phyloP scores from a whole-genome alignment of 2,329 filamentous ascomycete genomes.

The Fusarium pininemorale region DNA sequence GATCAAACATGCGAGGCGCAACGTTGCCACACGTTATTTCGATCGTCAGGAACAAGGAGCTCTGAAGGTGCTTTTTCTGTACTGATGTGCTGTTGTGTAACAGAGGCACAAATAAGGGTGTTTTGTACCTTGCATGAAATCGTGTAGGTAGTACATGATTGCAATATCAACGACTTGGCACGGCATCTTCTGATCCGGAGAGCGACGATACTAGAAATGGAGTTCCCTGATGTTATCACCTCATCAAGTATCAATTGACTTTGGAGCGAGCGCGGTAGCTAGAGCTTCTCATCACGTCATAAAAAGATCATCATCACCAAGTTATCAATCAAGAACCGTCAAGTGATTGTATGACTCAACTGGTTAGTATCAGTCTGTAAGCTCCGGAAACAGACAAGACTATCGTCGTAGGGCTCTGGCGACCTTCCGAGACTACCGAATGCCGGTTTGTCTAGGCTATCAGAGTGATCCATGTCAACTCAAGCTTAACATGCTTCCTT shows the following conservation, averaged over 20 bases:
- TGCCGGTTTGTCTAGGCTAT: neutral
- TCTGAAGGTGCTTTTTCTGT: neutral
- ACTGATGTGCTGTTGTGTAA: slow-evolving; percentile 3
- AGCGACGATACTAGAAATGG: neutral
- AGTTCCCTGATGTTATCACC: neutral
- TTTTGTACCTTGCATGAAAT: slow-evolving; percentile 3
- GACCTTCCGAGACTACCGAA: neutral
- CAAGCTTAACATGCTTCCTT: neutral
- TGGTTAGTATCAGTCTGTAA: neutral
- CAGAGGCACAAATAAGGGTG: neutral
- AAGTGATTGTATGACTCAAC: neutral
- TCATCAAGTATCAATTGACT: neutral
- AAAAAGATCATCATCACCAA: neutral
- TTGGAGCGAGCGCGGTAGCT: neutral
- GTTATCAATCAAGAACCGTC: neutral
- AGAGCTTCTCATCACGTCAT: neutral
- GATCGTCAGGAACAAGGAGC: slow-evolving; percentile 25
- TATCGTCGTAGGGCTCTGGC: neutral
- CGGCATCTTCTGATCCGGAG: neutral
- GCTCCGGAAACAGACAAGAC: neutral
- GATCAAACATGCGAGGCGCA: neutral
- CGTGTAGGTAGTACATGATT: neutral
- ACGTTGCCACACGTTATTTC: neutral
- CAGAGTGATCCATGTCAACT: neutral
- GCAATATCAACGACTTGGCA: slow-evolving; percentile 7